Evolutionary conservation across 2,329 filamentous ascomycete species (phyloP).

Genomic region (Tolypocladium sp.): DNA sequence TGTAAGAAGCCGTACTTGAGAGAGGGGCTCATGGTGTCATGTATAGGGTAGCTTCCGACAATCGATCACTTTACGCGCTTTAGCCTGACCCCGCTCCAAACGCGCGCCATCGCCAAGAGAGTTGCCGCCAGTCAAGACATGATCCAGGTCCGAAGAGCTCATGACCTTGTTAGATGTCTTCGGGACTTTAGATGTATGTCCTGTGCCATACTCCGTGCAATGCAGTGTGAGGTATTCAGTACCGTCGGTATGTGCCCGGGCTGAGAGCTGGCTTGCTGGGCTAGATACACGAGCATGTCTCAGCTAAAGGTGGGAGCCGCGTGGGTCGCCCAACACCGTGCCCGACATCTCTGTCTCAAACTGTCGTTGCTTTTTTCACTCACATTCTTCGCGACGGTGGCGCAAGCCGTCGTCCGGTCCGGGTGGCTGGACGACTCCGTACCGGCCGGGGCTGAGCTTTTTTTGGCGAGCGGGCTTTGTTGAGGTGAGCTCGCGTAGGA

Average conservation of each 20-base stretch:
- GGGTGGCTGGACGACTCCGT: slow-evolving; percentile 1
- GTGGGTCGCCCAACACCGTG: slow-evolving; percentile 2
- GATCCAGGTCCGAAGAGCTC: neutral
- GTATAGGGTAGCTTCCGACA: neutral
- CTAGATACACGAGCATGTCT: neutral
- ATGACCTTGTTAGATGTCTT: neutral
- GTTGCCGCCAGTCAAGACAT: neutral
- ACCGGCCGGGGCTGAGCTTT: neutral
- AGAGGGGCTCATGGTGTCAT: neutral
- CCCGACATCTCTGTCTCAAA: neutral
- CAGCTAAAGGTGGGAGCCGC: neutral
- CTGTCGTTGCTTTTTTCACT: neutral
- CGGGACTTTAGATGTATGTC: neutral
- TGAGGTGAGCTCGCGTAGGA: neutral
- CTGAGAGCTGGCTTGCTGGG: neutral
- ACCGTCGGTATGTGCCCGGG: neutral
- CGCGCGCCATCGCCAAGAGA: neutral
- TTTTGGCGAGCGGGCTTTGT: neutral
- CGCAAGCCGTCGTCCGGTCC: neutral
- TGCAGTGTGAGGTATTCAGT: too few relatives aligned
- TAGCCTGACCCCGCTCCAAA: neutral
- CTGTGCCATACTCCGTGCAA: neutral
- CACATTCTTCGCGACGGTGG: neutral
- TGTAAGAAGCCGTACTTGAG: too few relatives aligned
- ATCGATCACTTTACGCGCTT: neutral